A percentile compares a stretch with the other conserved stretches of the same genome.
These are phyloP conservation scores for Chaetomium cochliodes DNA, from an alignment of 495 filamentous ascomycete genomes.

Conservation along the genomic window DNA sequence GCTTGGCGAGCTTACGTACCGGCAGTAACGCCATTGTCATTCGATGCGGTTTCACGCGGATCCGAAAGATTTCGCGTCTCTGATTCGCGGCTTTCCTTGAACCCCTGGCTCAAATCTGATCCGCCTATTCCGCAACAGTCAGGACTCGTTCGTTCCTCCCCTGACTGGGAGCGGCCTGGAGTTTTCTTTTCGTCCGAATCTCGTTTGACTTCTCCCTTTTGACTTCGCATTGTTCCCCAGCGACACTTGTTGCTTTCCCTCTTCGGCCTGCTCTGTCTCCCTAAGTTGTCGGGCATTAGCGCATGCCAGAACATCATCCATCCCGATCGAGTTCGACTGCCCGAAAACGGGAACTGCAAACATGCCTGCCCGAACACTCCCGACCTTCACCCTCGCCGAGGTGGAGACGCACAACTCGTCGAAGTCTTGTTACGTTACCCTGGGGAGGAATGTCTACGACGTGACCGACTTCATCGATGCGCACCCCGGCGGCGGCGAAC, in stretches of 20 bases:
- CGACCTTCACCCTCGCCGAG: conserved; percentile 74
- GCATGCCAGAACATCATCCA: neutral
- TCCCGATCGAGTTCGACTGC: too few species aligned
- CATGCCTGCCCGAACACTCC: conserved; percentile 57
- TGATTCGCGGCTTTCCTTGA: conserved; percentile 23
- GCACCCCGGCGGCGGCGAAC: conserved; percentile 86
- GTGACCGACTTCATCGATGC: conserved; percentile 82
- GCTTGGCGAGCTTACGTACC: conserved; percentile 17
- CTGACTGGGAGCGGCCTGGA: neutral
- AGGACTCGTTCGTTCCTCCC: conserved; percentile 1
- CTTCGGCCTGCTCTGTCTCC: neutral
- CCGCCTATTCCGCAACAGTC: conserved; percentile 18
- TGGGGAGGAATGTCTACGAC: conserved; percentile 91
- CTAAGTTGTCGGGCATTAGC: neutral
- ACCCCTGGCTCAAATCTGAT: conserved; percentile 10
- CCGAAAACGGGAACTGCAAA: neutral
- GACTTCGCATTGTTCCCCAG: neutral
- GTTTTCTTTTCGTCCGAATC: neutral
- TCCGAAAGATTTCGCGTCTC: conserved; percentile 14
- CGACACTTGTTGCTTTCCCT: neutral
- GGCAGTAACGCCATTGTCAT: conserved; percentile 29
- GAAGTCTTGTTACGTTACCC: conserved; percentile 89
- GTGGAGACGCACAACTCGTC: conserved; percentile 74
- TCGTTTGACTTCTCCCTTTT: neutral
- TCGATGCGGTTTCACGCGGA: conserved; percentile 17